Percentiles rank a stretch among this genome's conserved stretches.
phyloP scores from a whole-genome alignment of 371 early-diverging fungal genomes.

The Mortierella sp. region DNA sequence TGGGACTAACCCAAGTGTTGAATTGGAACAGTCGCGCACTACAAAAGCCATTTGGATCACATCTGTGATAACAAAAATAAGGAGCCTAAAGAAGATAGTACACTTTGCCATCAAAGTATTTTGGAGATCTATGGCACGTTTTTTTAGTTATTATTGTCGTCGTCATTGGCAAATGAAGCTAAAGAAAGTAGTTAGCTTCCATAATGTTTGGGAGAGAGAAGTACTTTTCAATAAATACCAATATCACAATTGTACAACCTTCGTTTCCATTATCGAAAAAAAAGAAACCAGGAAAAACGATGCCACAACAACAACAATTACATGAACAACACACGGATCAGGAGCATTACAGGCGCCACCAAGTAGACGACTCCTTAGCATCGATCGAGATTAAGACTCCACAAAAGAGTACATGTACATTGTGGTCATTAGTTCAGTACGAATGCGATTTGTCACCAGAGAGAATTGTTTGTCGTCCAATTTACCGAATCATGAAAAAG shows the following conservation, averaged over 20 bases:
- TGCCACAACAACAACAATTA: neutral
- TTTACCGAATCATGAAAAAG: constrained; percentile 50
- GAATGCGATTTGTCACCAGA: constrained; percentile 46
- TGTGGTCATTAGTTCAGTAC: constrained; percentile 54
- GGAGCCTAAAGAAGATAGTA: too few species aligned
- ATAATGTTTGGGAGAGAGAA: neutral
- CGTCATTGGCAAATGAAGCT: constrained; percentile 4
- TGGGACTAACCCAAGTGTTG: constrained; percentile 57
- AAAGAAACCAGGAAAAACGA: neutral
- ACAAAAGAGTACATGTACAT: constrained; percentile 37
- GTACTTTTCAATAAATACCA: neutral
- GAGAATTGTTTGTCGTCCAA: constrained; percentile 46
- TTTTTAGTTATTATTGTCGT: neutral
- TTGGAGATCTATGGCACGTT: neutral
- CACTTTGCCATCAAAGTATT: too few species aligned
- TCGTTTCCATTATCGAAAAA: neutral
- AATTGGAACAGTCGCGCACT: constrained; percentile 60
- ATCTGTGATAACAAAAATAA: constrained; percentile 18
- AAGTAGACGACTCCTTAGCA: neutral
- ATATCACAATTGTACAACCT: neutral
- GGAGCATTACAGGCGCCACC: neutral
- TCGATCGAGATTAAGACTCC: constrained; percentile 2
- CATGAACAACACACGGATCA: neutral
- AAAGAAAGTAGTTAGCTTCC: neutral
- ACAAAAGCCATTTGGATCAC: constrained; percentile 44